A percentile compares a stretch with the other conserved stretches of the same genome.
Conservation (phyloP, 129 eudicot genomes). For the Flaveria ramosissima region DNA sequence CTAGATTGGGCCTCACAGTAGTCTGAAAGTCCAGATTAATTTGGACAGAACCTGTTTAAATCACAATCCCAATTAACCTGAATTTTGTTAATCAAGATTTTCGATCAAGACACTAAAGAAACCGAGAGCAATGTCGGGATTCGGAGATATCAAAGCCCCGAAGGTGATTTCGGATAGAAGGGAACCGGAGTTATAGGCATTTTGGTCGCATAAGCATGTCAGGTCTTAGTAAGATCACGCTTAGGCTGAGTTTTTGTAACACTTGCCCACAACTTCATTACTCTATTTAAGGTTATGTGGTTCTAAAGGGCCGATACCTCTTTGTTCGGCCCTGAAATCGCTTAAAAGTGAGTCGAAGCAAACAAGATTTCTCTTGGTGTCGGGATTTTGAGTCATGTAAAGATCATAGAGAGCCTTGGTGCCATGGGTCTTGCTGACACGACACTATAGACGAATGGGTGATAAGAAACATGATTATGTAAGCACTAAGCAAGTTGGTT, state of each 20-base stretch:
- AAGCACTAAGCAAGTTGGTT: too few relatives aligned
- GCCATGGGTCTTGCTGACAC: not conserved
- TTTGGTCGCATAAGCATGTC: not conserved
- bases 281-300: not conserved
- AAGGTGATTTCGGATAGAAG: not conserved
- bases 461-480: too few relatives aligned
- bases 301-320: not conserved
- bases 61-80: too few relatives aligned
- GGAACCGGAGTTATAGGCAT: not conserved
- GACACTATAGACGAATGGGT: not conserved
- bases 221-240: not conserved
- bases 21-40: too few relatives aligned
- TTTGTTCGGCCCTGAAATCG: not conserved
- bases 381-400: not conserved
- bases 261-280: not conserved
- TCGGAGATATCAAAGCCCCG: too few relatives aligned
- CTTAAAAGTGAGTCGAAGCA: not conserved
- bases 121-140: too few relatives aligned
- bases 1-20: too few relatives aligned
- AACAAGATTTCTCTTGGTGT: slow-evolving; percentile 1
- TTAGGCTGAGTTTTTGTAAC: not conserved
- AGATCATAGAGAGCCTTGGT: not conserved
- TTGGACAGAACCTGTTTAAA: too few relatives aligned
- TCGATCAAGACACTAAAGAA: too few relatives aligned
- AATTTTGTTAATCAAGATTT: too few relatives aligned